Base-by-base conservation (phyloP, 2,329 filamentous ascomycete genomes). In the Aschersonia sp. region DNA sequence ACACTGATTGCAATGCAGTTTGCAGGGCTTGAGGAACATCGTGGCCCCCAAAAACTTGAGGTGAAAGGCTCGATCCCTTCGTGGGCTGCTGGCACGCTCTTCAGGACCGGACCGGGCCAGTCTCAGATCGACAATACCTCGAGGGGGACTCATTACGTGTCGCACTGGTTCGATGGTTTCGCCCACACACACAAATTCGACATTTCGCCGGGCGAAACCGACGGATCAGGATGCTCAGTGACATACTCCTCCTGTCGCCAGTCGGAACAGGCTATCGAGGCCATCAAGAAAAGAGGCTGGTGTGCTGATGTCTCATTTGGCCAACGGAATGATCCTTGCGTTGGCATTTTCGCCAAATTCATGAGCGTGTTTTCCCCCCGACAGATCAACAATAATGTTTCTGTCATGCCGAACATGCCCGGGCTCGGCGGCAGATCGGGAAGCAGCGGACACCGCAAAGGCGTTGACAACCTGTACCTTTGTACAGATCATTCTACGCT, bases 101-200 rank as follows among this genome's bases (percentile, higher is more conserved):
- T 82, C 61, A 75, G 86, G 30, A 88, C 83, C 0, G 86, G 87
- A 0, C 84, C 84, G 0, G 83, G 84, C 1, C 71, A 75, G 31
- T 77, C 74, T 59, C 73, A 73, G 39, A 64, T 87, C 4, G 69
- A 79, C n/a, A 60, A 66, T 42, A 79, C 77, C 1, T 63, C 74
- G 2, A 69, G 70, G 4, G 77, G 79, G n/a, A 75, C 70, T 0
- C 80, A 81, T 56, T 67, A 71, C 32, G 69, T 81, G 10, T 76
- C 72, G 1, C 85, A 92, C 60, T 92, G 86, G 86, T 92, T 92
- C 54, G 87, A 92, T 58, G 83, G 83, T 5, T 79, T 87, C 49
- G 74, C 78, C 4, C 76, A 84, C 48, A 70, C 78, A 1, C 84
- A 90, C 63, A 78, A 76, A 31, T 90, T 90, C 58, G 73, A 86